Conservation (phyloP, 139 green algal species). For the Edaphochlamys debaryana region DNA sequence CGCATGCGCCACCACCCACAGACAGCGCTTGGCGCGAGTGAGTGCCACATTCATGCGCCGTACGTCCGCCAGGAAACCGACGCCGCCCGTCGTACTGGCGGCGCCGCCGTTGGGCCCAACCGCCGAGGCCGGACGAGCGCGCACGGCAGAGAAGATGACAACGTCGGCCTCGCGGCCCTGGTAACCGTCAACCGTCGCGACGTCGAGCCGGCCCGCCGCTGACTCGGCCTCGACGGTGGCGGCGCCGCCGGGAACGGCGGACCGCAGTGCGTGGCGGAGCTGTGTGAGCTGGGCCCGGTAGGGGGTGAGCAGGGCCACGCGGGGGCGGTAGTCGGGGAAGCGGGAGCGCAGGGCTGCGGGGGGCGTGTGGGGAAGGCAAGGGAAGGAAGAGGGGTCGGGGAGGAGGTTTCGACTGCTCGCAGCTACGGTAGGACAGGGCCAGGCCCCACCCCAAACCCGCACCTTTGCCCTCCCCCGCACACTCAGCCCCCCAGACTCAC, state of each 20-base stretch:
- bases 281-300: conserved; percentile 65
- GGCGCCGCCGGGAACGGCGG: too few species aligned
- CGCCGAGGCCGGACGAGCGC: conserved; percentile 37
- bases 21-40: conserved; percentile 65
- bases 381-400: background rate
- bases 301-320: conserved; percentile 66
- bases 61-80: conserved; percentile 79
- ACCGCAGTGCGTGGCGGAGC: too few species aligned
- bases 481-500: conserved; percentile 27
- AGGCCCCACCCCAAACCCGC: too few species aligned
- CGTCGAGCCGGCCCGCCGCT: conserved; percentile 36
- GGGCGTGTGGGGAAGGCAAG: background rate
- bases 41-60: conserved; percentile 83
- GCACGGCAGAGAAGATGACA: conserved; percentile 75
- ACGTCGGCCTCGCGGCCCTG: conserved; percentile 79
- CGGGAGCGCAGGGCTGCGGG: conserved; percentile 38
- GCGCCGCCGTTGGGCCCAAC: background rate
- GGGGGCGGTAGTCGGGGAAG: conserved; percentile 40
- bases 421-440: too few species aligned
- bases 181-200: conserved; percentile 76
- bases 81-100: background rate
- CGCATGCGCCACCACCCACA: conserved; percentile 75
- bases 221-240: background rate
- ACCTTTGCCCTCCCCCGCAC: too few species aligned
- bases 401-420: too few species aligned